Conservation (phyloP, 2,329 filamentous ascomycete genomes). For the Colletotrichum paranaense region DNA sequence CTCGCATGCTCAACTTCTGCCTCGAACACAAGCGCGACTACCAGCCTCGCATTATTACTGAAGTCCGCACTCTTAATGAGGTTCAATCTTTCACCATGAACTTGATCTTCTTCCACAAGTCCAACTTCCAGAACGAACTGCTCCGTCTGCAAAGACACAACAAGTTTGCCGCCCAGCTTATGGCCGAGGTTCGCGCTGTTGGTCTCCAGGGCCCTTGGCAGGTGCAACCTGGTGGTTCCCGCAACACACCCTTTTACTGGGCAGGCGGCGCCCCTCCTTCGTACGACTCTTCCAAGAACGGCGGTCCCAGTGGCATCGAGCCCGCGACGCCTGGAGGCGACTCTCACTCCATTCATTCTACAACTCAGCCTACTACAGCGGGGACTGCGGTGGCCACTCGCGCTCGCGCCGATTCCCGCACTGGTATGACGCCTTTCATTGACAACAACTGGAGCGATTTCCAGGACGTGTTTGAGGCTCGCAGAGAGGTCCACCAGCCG, state of each 20-base stretch:
- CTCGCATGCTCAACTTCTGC: slow-evolving; percentile 85
- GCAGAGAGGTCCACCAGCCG: slow-evolving; percentile 49
- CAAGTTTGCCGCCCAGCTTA: slow-evolving; percentile 92
- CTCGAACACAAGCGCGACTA: slow-evolving; percentile 89
- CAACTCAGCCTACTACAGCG: slow-evolving; percentile 41
- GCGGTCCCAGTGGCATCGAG: slow-evolving; percentile 34
- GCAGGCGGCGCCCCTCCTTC: slow-evolving; percentile 48
- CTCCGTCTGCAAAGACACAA: slow-evolving; percentile 90
- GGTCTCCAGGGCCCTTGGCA: slow-evolving; percentile 83
- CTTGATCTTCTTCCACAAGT: slow-evolving; percentile 97
- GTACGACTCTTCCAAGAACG: slow-evolving; percentile 44
- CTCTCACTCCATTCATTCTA: slow-evolving; percentile 38
- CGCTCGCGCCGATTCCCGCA: slow-evolving; percentile 32
- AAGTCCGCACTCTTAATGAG: slow-evolving; percentile 82
- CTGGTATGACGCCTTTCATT: slow-evolving; percentile 38
- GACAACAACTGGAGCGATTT: slow-evolving; percentile 52
- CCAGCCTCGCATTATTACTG: slow-evolving; percentile 86
- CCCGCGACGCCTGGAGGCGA: slow-evolving; percentile 21
- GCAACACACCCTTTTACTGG: slow-evolving; percentile 74
- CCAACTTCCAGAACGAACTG: slow-evolving; percentile 95
- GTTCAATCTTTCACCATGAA: slow-evolving; percentile 90
- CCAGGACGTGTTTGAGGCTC: slow-evolving; percentile 58
- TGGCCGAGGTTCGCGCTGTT: slow-evolving; percentile 84
- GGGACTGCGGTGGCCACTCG: slow-evolving; percentile 42
- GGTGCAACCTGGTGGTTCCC: slow-evolving; percentile 73